These are phyloP conservation scores for Tylopilus vinaceipallidus DNA, from an alignment of 768 basidiomycete species.

Conservation along the genomic window DNA sequence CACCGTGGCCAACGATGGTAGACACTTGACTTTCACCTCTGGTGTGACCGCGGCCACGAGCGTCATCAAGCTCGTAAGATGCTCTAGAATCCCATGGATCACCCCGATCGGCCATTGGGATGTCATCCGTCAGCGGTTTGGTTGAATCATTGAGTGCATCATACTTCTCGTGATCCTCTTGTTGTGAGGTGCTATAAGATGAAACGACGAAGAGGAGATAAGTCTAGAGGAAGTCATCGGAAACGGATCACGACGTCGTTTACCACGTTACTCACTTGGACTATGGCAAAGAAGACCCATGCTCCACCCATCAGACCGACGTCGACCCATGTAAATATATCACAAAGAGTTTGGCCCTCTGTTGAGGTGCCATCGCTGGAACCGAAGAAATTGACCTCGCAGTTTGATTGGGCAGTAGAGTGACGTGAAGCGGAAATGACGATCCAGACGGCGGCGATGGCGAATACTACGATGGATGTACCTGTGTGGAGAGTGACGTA, in stretches of 20 bases:
- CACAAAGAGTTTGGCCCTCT: slow-evolving; percentile 75
- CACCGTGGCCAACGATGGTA: slow-evolving; percentile 51
- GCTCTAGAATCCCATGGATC: slow-evolving; percentile 71
- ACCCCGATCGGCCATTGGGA: slow-evolving; percentile 60
- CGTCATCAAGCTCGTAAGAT: slow-evolving; percentile 41
- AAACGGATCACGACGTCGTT: background rate
- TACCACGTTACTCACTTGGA: slow-evolving; percentile 55
- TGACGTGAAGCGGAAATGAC: slow-evolving; percentile 79
- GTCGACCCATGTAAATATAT: slow-evolving; percentile 90
- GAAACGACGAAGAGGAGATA: slow-evolving; percentile 49
- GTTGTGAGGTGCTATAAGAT: slow-evolving; percentile 72
- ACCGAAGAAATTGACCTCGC: slow-evolving; percentile 56
- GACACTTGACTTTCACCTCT: slow-evolving; percentile 59
- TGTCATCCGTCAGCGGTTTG: slow-evolving; percentile 53
- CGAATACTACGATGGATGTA: slow-evolving; percentile 58
- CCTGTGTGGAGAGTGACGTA: slow-evolving; percentile 68
- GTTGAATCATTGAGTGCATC: slow-evolving; percentile 65
- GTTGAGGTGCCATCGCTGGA: slow-evolving; percentile 32
- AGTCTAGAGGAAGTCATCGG: slow-evolving; percentile 36
- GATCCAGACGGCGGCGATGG: slow-evolving; percentile 78
- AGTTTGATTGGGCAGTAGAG: slow-evolving; percentile 62
- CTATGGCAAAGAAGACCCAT: slow-evolving; percentile 75
- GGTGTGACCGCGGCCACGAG: slow-evolving; percentile 44
- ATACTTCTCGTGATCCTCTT: slow-evolving; percentile 78
- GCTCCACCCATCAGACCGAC: slow-evolving; percentile 88